These are phyloP conservation scores for Zymoseptoria tritici DNA, from an alignment of 2,329 filamentous ascomycete genomes.

Conservation along the genomic window DNA sequence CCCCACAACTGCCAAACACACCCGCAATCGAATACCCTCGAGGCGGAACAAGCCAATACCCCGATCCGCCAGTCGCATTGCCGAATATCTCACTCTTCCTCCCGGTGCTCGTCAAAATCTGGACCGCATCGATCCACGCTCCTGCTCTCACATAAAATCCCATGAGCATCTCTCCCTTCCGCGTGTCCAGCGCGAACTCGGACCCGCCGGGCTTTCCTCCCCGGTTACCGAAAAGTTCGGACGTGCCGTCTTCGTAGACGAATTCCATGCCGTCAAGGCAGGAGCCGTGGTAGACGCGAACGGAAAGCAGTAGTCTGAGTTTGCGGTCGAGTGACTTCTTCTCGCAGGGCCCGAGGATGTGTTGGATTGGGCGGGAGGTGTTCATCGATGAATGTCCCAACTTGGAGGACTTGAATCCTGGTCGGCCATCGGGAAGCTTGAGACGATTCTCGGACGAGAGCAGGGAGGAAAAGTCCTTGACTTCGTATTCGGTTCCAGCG, in stretches of 20 bases:
- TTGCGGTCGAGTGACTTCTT: slow-evolving; percentile 39
- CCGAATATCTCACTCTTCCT: slow-evolving; percentile 80
- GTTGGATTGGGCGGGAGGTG: slow-evolving; percentile 60
- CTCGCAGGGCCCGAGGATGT: slow-evolving; percentile 62
- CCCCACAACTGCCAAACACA: slow-evolving; percentile 70
- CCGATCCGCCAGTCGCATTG: slow-evolving; percentile 68
- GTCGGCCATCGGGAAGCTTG: slow-evolving; percentile 67
- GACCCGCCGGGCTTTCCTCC: slow-evolving; percentile 63
- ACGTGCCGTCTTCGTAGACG: slow-evolving; percentile 77
- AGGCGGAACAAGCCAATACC: slow-evolving; percentile 86
- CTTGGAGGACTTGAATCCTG: slow-evolving; percentile 67
- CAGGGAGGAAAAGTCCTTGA: slow-evolving; percentile 68
- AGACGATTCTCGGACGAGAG: slow-evolving; percentile 62
- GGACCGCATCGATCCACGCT: slow-evolving; percentile 77
- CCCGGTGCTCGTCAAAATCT: slow-evolving; percentile 83
- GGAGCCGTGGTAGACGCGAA: slow-evolving; percentile 69
- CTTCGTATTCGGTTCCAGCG: slow-evolving; percentile 63
- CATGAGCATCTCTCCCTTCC: slow-evolving; percentile 76
- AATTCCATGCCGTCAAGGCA: slow-evolving; percentile 86
- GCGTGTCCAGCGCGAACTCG: slow-evolving; percentile 73
- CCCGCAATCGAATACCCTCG: slow-evolving; percentile 83
- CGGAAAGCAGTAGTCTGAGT: slow-evolving; percentile 60
- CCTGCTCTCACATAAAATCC: slow-evolving; percentile 80
- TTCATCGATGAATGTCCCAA: slow-evolving; percentile 66
- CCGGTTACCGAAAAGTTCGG: slow-evolving; percentile 77